Evolutionary conservation across 2,329 filamentous ascomycete genomes (phyloP), one percentile per base, ranked within the genome.

Genomic region (Biscogniauxia sp.): DNA sequence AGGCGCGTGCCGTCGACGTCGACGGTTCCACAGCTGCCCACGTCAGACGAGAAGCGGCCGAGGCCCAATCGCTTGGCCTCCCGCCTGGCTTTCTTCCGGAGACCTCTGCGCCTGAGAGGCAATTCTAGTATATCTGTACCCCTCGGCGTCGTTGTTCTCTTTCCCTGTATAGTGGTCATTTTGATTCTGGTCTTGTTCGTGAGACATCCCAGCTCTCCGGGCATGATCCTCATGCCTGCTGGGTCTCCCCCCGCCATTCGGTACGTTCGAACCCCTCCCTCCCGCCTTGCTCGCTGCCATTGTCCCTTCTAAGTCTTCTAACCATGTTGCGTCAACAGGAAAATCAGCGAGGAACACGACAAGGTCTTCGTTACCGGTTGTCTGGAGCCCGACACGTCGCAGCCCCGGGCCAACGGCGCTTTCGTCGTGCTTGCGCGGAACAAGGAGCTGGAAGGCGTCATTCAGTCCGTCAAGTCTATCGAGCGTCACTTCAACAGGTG

Each of bases 401-500:
- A 88, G 63, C 92, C 92, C 51, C 87, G 93, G 72, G 95, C 92
- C 68, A 99, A 98, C 73, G 95, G 92, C 62, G 94, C 92, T 25
- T 97, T 99, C 72, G 95, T 99, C 65, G 93, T 99, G 49, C 84
- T 99, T 61, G 95, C 95, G 58, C 84, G 95, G 70, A 98, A 99
- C 75, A 96, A 97, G 82, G 95, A 99, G 79, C 77, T 99, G 66
- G 93, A 97, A 0, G 95, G 95, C 62, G 95, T 99, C 49, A 87
- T 99, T 66, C 92, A 98, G 77, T 98, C 95, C 9, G 85, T 99
- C 76, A 97, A 97, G 80, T 98, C 94, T 51, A 93, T 99, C 68
- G 95, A 99, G 80, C 87, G 95, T 69, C 95, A 99, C 78, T 99
- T 99, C 86, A 99, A 99, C 79, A 87, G 93, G 68, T 99, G 94